phyloP scores from a whole-genome alignment of 306 rosid genomes.

The Glycine latifolia region DNA sequence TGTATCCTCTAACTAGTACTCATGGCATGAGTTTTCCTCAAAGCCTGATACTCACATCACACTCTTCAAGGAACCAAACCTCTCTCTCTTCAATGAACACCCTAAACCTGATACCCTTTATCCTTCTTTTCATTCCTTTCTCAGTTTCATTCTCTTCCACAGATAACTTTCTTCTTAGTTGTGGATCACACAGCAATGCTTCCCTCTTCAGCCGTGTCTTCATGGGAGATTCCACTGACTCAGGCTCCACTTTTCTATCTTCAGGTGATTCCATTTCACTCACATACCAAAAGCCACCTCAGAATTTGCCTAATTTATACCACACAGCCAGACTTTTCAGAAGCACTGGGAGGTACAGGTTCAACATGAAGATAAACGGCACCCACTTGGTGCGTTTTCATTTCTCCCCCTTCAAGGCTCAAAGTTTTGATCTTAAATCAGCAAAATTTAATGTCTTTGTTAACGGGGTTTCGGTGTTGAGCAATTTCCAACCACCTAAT shows the following conservation, averaged over 20 bases:
- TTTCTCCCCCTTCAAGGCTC: constrained; percentile 77
- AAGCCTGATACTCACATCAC: constrained; percentile 8
- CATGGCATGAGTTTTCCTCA: constrained; percentile 30
- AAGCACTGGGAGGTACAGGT: constrained; percentile 60
- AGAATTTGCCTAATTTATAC: constrained; percentile 57
- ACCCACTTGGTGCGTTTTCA: constrained; percentile 87
- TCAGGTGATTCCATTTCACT: constrained; percentile 58
- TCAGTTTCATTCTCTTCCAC: constrained; percentile 69
- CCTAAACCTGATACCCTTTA: constrained; percentile 32
- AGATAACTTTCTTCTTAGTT: constrained; percentile 80
- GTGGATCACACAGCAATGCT: constrained; percentile 74
- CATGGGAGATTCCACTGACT: constrained; percentile 58
- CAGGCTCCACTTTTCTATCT: constrained; percentile 60
- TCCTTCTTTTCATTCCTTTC: constrained; percentile 47
- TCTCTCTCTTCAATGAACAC: constrained; percentile 59
- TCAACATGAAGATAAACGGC: constrained; percentile 73
- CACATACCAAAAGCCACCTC: constrained; percentile 62
- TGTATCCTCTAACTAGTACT: background rate
- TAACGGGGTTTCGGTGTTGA: constrained; percentile 55
- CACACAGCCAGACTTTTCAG: constrained; percentile 85
- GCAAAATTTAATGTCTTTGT: constrained; percentile 72
- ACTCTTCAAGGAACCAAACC: constrained; percentile 41
- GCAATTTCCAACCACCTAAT: constrained; percentile 43
- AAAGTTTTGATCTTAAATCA: constrained; percentile 55
- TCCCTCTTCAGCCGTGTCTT: constrained; percentile 66